These are phyloP conservation scores for Eucalyptus paniculata DNA, from an alignment of 345 rosid species.

Conservation along the genomic window DNA sequence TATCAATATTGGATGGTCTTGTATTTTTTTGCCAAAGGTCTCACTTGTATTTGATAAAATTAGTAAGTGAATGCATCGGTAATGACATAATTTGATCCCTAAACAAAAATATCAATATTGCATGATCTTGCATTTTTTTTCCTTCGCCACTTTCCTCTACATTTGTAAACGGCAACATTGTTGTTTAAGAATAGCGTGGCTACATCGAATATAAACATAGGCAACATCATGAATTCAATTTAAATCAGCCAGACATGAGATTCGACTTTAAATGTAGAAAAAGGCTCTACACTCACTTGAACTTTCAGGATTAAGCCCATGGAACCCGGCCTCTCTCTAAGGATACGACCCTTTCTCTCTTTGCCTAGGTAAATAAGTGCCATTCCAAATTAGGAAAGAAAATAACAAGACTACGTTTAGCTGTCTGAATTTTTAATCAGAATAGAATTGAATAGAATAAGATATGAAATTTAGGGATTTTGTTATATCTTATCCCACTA, in stretches of 20 bases:
- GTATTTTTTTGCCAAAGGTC: not conserved
- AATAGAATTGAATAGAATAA: fast-evolving
- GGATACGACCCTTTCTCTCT: not conserved
- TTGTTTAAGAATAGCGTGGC: not conserved
- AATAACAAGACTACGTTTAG: too few species aligned
- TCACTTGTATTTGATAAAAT: not conserved
- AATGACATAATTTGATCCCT: not conserved
- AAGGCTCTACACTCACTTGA: not conserved
- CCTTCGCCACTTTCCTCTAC: fast-evolving
- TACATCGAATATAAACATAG: not conserved
- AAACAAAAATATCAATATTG: not conserved
- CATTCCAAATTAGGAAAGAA: not conserved
- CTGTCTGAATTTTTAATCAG: fast-evolving
- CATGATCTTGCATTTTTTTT: not conserved
- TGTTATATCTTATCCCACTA: fast-evolving
- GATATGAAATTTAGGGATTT: too few species aligned
- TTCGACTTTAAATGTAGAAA: not conserved
- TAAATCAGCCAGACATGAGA: not conserved
- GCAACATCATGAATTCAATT: not conserved
- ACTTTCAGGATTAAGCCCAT: not conserved
- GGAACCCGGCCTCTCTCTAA: not conserved
- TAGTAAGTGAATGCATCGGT: fast-evolving
- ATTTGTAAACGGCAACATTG: fast-evolving
- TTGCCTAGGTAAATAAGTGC: not conserved
- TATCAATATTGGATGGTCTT: not conserved